phyloP scores from a whole-genome alignment of 129 eudicot genomes.

The Scalesia atractyloides region DNA sequence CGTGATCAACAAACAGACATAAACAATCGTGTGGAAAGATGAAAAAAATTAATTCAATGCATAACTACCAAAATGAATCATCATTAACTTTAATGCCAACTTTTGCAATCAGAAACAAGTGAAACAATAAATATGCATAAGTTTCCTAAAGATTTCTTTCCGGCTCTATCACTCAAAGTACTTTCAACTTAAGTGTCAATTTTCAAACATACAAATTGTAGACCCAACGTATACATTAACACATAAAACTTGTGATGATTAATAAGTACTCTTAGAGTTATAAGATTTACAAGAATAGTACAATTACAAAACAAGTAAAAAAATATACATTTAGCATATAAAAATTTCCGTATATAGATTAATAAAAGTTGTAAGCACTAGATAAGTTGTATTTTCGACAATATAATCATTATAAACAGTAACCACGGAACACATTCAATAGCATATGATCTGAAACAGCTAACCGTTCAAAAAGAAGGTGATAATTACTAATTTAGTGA shows the following conservation, averaged over 20 bases:
- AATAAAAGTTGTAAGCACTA: background rate
- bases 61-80: background rate
- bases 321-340: background rate
- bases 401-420: background rate
- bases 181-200: background rate
- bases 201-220: background rate
- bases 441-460: background rate
- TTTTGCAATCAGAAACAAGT: background rate
- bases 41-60: background rate
- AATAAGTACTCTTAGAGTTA: background rate
- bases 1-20: background rate
- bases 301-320: background rate
- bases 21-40: background rate
- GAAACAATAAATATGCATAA: background rate
- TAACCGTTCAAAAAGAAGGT: background rate
- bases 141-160: background rate
- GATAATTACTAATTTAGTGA: background rate
- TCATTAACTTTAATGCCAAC: background rate
- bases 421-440: background rate
- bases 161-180: background rate
- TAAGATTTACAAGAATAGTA: background rate
- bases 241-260: background rate
- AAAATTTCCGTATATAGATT: background rate
- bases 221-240: slow-evolving; percentile 1
- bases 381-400: background rate